Evolutionary conservation across 2,329 filamentous ascomycete species (phyloP).

Genomic region (Anthostomella pinea): DNA sequence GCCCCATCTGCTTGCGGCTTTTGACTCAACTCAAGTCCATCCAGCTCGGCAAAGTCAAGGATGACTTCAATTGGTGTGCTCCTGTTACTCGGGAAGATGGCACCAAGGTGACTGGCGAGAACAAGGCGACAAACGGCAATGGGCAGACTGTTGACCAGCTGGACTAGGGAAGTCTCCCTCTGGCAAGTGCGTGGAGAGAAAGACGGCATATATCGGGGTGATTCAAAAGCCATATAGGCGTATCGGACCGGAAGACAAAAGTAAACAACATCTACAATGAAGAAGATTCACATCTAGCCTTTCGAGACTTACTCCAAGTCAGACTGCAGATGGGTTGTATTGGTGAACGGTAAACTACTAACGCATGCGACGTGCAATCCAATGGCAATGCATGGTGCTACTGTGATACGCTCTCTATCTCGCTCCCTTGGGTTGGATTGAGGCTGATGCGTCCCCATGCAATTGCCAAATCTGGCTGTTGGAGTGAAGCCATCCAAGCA

Average conservation of each 20-base stretch:
- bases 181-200: background rate
- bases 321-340: too few species aligned
- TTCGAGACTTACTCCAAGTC: too few species aligned
- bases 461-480: too few species aligned
- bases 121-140: constrained; percentile 23
- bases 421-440: too few species aligned
- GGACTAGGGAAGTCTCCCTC: constrained; percentile 25
- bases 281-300: too few species aligned
- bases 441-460: too few species aligned
- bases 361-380: too few species aligned
- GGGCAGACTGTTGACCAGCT: constrained; percentile 35
- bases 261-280: too few species aligned
- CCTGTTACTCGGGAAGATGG: constrained; percentile 45
- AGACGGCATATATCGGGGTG: background rate
- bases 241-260: constrained; percentile 5
- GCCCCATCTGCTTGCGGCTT: constrained; percentile 69
- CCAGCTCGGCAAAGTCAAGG: constrained; percentile 75
- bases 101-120: constrained; percentile 35
- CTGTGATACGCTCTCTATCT: too few species aligned
- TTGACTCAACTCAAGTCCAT: constrained; percentile 78
- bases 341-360: too few species aligned
- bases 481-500: too few species aligned
- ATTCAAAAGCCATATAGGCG: background rate
- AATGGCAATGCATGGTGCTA: too few species aligned
- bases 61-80: constrained; percentile 71